These are phyloP conservation scores for Venturia pyrina DNA, from an alignment of 2,329 filamentous ascomycete genomes.

Conservation along the genomic window DNA sequence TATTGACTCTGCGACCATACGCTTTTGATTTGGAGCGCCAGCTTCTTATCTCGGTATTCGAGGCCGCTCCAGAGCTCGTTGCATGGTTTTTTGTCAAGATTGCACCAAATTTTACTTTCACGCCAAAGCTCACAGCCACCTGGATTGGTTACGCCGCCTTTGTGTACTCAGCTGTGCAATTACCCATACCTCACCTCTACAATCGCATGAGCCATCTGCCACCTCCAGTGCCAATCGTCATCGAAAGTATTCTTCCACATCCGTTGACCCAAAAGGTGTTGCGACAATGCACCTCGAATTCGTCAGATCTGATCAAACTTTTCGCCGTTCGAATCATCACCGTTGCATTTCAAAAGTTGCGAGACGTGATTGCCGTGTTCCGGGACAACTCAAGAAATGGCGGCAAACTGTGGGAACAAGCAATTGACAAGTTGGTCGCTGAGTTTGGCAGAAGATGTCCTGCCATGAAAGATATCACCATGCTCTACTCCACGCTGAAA, in stretches of 20 bases:
- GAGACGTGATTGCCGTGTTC: constrained; percentile 52
- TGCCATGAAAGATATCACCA: constrained; percentile 63
- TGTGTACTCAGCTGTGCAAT: constrained; percentile 67
- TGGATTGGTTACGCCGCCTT: constrained; percentile 94
- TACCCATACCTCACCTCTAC: constrained; percentile 63
- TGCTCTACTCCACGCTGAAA: constrained; percentile 21
- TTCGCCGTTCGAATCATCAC: constrained; percentile 75
- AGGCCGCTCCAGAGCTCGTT: constrained; percentile 71
- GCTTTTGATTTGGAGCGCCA: constrained; percentile 72
- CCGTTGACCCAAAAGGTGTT: constrained; percentile 73
- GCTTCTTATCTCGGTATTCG: constrained; percentile 70
- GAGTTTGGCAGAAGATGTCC: constrained; percentile 74
- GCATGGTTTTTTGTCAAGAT: constrained; percentile 79
- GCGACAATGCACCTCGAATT: constrained; percentile 63
- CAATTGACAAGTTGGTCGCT: constrained; percentile 55
- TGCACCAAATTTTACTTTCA: constrained; percentile 64
- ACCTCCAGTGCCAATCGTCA: constrained; percentile 65
- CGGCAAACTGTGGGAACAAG: constrained; percentile 52
- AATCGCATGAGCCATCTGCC: constrained; percentile 58
- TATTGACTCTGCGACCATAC: constrained; percentile 72
- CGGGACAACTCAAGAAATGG: constrained; percentile 26
- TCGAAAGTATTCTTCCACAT: constrained; percentile 79
- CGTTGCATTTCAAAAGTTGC: constrained; percentile 69
- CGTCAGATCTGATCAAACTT: constrained; percentile 69
- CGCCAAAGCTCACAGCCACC: constrained; percentile 82